phyloP scores from a whole-genome alignment of 148 eudicot species.

The Silene uniflora region DNA sequence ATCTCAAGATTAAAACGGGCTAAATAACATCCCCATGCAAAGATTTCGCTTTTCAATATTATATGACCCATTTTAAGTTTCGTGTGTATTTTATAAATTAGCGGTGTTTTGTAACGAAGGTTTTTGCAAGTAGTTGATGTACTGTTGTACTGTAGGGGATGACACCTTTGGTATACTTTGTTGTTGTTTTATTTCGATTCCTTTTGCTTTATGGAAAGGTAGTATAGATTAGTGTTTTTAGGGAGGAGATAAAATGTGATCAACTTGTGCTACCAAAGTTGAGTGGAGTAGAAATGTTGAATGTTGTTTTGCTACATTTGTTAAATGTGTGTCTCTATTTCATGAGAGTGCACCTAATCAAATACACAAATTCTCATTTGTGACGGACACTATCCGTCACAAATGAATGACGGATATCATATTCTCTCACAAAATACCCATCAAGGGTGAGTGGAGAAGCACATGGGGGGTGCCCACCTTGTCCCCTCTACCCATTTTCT shows the following conservation, averaged over 20 bases:
- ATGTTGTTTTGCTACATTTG: constrained; percentile 7
- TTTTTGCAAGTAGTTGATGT: constrained; percentile 5
- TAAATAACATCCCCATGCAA: too few relatives aligned
- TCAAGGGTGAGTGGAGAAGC: too few relatives aligned
- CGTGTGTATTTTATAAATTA: background rate
- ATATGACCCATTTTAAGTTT: too few relatives aligned
- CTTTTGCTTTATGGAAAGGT: constrained; percentile 11
- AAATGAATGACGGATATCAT: too few relatives aligned
- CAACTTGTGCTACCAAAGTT: constrained; percentile 5
- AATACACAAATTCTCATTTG: too few relatives aligned
- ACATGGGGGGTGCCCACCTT: too few relatives aligned
- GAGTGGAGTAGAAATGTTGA: background rate
- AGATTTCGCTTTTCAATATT: too few relatives aligned
- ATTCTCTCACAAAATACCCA: too few relatives aligned
- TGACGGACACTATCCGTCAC: too few relatives aligned
- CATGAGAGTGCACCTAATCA: too few relatives aligned
- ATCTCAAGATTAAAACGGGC: too few relatives aligned
- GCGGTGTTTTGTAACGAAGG: background rate
- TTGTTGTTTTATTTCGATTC: constrained; percentile 7
- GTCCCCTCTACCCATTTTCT: too few relatives aligned
- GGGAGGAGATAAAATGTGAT: background rate
- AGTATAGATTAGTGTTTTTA: background rate
- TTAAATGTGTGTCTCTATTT: background rate
- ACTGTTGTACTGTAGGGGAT: constrained; percentile 14
- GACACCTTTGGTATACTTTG: constrained; percentile 3